Conservation (phyloP, 306 rosid genomes). For the Glycine soja region DNA sequence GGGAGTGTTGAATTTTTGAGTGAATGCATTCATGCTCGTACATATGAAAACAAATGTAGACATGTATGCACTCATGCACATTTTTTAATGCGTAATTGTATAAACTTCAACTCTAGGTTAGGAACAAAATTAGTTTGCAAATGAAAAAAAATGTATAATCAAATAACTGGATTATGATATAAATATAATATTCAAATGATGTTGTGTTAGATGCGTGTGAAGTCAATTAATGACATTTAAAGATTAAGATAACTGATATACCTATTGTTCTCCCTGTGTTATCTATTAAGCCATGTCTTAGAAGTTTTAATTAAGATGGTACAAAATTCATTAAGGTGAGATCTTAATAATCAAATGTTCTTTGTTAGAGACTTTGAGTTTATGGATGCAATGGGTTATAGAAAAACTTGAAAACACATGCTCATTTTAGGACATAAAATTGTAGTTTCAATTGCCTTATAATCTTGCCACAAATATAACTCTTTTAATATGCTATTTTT, state of each 20-base stretch:
- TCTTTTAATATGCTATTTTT: constrained; percentile 11
- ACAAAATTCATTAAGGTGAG: constrained; percentile 8
- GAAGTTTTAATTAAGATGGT: constrained; percentile 6
- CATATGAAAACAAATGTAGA: not conserved
- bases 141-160: constrained; percentile 5
- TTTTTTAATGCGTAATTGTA: not conserved
- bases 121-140: constrained; percentile 17
- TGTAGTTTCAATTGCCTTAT: not conserved
- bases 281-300: constrained; percentile 8
- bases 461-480: constrained; percentile 19
- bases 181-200: not conserved
- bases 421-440: not conserved
- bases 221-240: not conserved
- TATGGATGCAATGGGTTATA: constrained; percentile 10
- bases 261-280: constrained; percentile 5
- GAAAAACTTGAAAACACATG: not conserved
- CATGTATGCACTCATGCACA: not conserved
- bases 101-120: constrained; percentile 27
- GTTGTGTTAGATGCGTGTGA: constrained; percentile 6
- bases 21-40: constrained; percentile 9
- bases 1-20: not conserved
- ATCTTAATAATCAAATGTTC: not conserved
- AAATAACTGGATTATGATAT: constrained; percentile 15
- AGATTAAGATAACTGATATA: not conserved
- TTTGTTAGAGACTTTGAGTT: not conserved